phyloP scores from a whole-genome alignment of 164 flowering plant species.

The Chimonanthus salicifolius region DNA sequence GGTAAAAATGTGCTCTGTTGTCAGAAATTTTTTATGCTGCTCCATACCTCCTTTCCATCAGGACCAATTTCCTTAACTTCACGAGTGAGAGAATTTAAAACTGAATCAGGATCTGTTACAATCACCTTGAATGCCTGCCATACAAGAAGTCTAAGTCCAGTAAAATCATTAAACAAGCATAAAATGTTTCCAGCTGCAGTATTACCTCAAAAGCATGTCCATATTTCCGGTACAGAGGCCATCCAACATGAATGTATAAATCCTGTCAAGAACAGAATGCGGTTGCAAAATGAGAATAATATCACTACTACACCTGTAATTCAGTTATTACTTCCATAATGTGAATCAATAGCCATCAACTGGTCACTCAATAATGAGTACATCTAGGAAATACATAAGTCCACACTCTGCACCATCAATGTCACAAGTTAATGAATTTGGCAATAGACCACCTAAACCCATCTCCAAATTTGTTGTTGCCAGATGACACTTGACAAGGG shows the following conservation, averaged over 20 bases:
- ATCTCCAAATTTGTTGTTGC: background rate
- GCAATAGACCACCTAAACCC: background rate
- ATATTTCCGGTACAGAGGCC: conserved; percentile 91
- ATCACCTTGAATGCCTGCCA: conserved; percentile 80
- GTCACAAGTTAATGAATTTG: background rate
- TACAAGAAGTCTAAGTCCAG: conserved; percentile 3
- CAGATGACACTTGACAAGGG: background rate
- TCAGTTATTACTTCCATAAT: background rate
- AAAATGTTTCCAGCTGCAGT: background rate
- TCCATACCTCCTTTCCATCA: conserved; percentile 83
- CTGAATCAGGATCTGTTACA: conserved; percentile 79
- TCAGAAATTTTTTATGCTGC: background rate
- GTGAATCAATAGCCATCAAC: background rate
- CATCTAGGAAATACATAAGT: background rate
- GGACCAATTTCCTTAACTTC: conserved; percentile 87
- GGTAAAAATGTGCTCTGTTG: too few species aligned
- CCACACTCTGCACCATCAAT: background rate
- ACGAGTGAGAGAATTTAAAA: conserved; percentile 68
- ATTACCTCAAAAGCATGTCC: conserved; percentile 96
- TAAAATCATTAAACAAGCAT: background rate
- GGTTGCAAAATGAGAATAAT: background rate
- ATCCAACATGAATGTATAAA: conserved; percentile 77
- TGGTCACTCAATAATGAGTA: background rate
- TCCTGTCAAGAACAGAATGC: conserved; percentile 42
- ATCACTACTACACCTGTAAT: background rate